These are phyloP conservation scores for Xerocomus potaroensis DNA, from an alignment of 768 basidiomycete genomes.

Conservation along the genomic window DNA sequence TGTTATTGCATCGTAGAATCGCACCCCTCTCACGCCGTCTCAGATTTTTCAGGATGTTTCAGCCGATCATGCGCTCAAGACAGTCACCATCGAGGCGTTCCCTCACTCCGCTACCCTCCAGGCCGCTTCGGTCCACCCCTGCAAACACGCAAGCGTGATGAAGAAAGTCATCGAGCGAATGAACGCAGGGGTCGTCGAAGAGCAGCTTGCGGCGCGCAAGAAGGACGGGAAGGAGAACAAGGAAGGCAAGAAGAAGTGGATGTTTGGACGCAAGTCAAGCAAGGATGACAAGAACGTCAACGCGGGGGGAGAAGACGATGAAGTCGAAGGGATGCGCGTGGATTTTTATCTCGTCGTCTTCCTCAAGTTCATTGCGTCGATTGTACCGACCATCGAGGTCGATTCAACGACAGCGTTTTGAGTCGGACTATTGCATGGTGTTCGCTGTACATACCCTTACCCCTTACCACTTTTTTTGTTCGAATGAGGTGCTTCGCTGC, in stretches of 20 bases:
- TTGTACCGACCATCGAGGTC: slow-evolving; percentile 98
- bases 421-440: slow-evolving; percentile 8
- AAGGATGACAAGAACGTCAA: slow-evolving; percentile 47
- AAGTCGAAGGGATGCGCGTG: slow-evolving; percentile 90
- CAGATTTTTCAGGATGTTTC: slow-evolving; percentile 98
- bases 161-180: slow-evolving; percentile 99
- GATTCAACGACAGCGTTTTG: slow-evolving; percentile 82
- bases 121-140: slow-evolving; percentile 93
- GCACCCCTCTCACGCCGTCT: slow-evolving; percentile 77
- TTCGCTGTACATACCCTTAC: slow-evolving; percentile 13
- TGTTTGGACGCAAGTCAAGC: slow-evolving; percentile 66
- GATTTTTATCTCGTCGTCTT: slow-evolving; percentile 98
- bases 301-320: slow-evolving; percentile 37
- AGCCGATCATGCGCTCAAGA: slow-evolving; percentile 96
- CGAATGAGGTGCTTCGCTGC: not conserved
- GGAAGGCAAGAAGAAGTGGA: slow-evolving; percentile 76
- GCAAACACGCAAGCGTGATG: slow-evolving; percentile 99
- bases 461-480: not conserved
- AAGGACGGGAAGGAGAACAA: slow-evolving; percentile 44
- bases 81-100: slow-evolving; percentile 97
- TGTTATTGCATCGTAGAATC: slow-evolving; percentile 51
- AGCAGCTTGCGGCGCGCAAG: slow-evolving; percentile 70
- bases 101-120: slow-evolving; percentile 86
- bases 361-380: slow-evolving; percentile 98
- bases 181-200: slow-evolving; percentile 83